Base-by-base conservation (phyloP, 2,329 filamentous ascomycete genomes). In the Pseudogymnoascus sp. region DNA sequence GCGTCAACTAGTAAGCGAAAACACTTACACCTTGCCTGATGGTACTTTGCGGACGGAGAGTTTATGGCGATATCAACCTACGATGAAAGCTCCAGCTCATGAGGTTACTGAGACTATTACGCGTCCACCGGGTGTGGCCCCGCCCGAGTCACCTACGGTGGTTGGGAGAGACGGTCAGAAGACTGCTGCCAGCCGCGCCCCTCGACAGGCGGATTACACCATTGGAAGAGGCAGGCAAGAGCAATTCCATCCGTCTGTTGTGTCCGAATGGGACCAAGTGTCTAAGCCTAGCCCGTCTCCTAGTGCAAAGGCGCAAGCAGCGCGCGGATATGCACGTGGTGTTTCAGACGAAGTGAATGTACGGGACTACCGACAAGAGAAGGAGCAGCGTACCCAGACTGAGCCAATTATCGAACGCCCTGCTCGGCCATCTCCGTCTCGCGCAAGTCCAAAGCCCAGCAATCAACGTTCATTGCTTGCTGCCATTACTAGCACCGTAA, bases 231-330 rank as follows among this genome's bases (percentile, higher is more conserved):
- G 33, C 19, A 7, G 12, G 16, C 19, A 38, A n/a, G 58, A 38
- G 21, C 33, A 38, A 33, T 26, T 38, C 19, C 58, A 38, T 14
- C 33, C 58, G 12, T 41, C 38, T 16, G 58, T 31, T 6, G 33
- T 60, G 11, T 38, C 58, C 10, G 58, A 39, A 29, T 60, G 58
- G 58, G 38, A 60, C 38, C 58, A 60, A 60, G 19, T 60, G 33
- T 41, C 58, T 6, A 39, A 60, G 58, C 58, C 58, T 23, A 29
- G 38, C 12, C 58, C 58, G 6, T 38, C 58, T 26, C 58, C 58
- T 14, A 38, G 26, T 60, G 58, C n/a, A 60, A 38, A 38, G 12
- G 58, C 26, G 4, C 12, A 60, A 39, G 58, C 19, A 31, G 26
- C 38, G 8, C 58, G 58, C 10, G 19, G 58, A n/a, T 41, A 60